Base-by-base conservation (phyloP, 768 basidiomycete species). In the Hydnomerulius pinastri region DNA sequence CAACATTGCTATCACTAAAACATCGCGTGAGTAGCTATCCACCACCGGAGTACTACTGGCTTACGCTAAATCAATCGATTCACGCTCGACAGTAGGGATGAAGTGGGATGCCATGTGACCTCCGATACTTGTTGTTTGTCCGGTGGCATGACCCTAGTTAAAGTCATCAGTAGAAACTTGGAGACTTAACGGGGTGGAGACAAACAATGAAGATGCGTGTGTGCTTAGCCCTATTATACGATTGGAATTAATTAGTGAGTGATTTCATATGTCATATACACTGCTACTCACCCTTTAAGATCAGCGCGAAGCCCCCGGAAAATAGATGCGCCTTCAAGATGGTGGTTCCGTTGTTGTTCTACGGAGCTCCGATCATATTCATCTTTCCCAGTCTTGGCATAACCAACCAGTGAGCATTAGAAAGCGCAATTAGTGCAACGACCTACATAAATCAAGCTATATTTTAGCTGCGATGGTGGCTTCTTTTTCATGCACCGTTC, bases 121-220 rank as follows among this genome's bases (percentile, higher is more conserved):
- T 2, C 78, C 80, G 21, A 83, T 69, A 12, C 55, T 48, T 4
- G 55, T 50, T 1, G 44, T 56, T 27, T 56, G 55, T 10, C 36
- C 24, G 7, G 55, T 57, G 15, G 53, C 17, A 43, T 57, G 55
- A 17, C 48, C 55, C 53, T 57, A 4, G 13, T 21, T n/a, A 8
- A 21, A 46, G 1, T 6, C 8, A 25, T 48, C 3, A 48, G 21
- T 3, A 18, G n/a, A 36, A 0, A 25, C 6, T 20, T 54, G 40
- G 11, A 27, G 24, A 0, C 15, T 15, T 13, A 9, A 4, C 9
- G 21, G 17, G 20, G 2, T 27, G 13, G 9, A 23, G 4, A 68
- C 78, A 57, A 60, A 89, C 90, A 53, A 96, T 94, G 69, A 93
- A 97, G 11, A 95, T 77, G 29, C 83, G 82, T 2, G 90, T 77